These are phyloP conservation scores for Cinchona pubescens DNA, from an alignment of 257 asterid genomes.

Conservation along the genomic window DNA sequence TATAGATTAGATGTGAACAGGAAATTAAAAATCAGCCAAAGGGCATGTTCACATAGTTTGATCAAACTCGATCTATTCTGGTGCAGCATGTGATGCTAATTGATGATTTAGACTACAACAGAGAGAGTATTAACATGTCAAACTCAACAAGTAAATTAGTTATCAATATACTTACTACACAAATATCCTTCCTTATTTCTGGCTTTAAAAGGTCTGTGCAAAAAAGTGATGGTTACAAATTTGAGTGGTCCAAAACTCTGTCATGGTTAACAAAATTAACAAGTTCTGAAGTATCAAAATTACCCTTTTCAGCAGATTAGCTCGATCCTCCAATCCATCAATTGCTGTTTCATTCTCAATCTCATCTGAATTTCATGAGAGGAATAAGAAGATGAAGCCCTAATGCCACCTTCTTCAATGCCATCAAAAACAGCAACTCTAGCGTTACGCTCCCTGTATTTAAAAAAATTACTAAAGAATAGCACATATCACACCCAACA, in stretches of 20 bases:
- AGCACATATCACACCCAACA: not conserved
- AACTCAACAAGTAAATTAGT: not conserved
- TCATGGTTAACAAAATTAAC: not conserved
- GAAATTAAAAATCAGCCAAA: not conserved
- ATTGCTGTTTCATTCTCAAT: slow-evolving; percentile 79
- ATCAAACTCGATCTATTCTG: not conserved
- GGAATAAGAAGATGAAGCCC: slow-evolving; percentile 73
- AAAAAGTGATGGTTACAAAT: not conserved
- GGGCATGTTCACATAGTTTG: not conserved
- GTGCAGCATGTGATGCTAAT: not conserved
- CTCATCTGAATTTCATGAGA: slow-evolving; percentile 90
- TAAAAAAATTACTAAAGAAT: slow-evolving; percentile 7
- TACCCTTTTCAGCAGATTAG: slow-evolving; percentile 77
- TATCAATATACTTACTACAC: not conserved
- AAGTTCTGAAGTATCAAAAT: slow-evolving; percentile 22
- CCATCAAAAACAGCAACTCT: slow-evolving; percentile 92
- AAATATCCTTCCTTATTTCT: not conserved
- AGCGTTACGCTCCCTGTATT: slow-evolving; percentile 64
- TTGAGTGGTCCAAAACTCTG: not conserved
- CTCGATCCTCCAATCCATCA: slow-evolving; percentile 85
- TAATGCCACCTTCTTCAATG: slow-evolving; percentile 95
- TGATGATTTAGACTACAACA: not conserved
- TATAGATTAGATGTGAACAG: slow-evolving; percentile 7
- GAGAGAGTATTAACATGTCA: not conserved
- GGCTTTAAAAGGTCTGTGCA: not conserved